These are phyloP conservation scores for Paratinospora sagittata DNA, from an alignment of 164 flowering plant species.

Conservation along the genomic window DNA sequence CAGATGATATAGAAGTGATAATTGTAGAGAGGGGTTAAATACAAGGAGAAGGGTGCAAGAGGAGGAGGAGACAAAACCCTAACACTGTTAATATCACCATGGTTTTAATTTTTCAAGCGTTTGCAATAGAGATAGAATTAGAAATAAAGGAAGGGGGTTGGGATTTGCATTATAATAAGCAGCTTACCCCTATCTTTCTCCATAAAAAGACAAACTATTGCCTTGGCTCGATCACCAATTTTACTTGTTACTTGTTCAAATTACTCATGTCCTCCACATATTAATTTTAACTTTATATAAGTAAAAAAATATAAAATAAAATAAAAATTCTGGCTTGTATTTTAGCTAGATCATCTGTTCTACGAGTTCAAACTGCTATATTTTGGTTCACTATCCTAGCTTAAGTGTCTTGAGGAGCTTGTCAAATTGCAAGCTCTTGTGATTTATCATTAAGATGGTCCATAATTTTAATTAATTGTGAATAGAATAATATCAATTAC, in stretches of 20 bases:
- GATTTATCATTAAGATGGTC: no score
- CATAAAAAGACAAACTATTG: conserved; percentile 19
- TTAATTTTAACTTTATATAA: neutral
- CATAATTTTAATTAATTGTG: no score
- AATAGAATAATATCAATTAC: no score
- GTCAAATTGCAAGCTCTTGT: no score
- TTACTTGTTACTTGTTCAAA: conserved; percentile 18
- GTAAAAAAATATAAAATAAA: neutral
- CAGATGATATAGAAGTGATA: conserved; percentile 12
- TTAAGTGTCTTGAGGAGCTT: no score
- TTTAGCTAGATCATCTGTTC: no score
- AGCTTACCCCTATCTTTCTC: conserved; percentile 7
- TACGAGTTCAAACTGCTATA: no score
- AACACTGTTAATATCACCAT: conserved; percentile 34
- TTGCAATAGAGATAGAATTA: conserved; percentile 15
- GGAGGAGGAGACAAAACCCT: conserved; percentile 23
- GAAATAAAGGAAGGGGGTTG: neutral
- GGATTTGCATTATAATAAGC: conserved; percentile 8
- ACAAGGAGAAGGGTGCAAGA: conserved; percentile 15
- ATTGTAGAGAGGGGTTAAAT: conserved; percentile 12
- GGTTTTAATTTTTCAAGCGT: conserved; percentile 13
- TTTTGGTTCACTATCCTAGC: no score
- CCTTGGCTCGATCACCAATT: conserved; percentile 37
- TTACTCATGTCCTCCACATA: conserved; percentile 2
- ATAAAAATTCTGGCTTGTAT: no score